Evolutionary conservation across 116 monocot species (phyloP), one percentile per base, ranked within the genome.

Genomic region (Dioscorea cayenensis): DNA sequence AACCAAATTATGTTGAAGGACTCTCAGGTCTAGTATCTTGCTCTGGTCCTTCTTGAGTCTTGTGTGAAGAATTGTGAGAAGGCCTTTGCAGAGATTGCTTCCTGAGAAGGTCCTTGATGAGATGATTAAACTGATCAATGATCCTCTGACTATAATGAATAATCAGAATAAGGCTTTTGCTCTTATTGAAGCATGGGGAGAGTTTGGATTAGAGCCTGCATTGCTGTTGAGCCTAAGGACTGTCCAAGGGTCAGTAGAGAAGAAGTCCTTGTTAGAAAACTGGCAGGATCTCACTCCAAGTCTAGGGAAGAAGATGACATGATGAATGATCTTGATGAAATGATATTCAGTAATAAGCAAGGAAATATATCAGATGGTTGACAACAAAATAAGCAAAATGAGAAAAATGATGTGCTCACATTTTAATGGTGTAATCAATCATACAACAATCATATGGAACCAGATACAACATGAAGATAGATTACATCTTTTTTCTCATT

Each of bases 171-270:
- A 92, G 76, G 92, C 88, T 65, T 90, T 97, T 77, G 73, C 86
- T 36, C 36, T 97, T 61, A 92, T 97, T 66, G 92, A 97, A 78
- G 80, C 96, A 28, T 97, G 96, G 96, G 96, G 92, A 37, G 92
- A 97, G 37, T 82, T 88, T n/a, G 86, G 86, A 51, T 81, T 90
- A 21, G 88, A 92, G 60, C 96, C 96, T 37, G 90, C 92, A 88
- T 90, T 1, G 90, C 92, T 3, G 92, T 86, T 32, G 96, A 92
- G 69, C 82, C 92, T 1, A 88, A 96, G 21, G 92, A 96, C 10
- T 88, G 84, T 49, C 82, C 85, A 4, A 70, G 78, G 7, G 74
- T 76, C 32, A 71, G 71, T 23, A 85, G 73, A 64, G 87, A 92
- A 36, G 85, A 89, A 59, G 59, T 84, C 64, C 92, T 90, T 35